These are phyloP conservation scores for Pyricularia pennisetigena DNA, from an alignment of 2,329 filamentous ascomycete genomes.

Conservation along the genomic window DNA sequence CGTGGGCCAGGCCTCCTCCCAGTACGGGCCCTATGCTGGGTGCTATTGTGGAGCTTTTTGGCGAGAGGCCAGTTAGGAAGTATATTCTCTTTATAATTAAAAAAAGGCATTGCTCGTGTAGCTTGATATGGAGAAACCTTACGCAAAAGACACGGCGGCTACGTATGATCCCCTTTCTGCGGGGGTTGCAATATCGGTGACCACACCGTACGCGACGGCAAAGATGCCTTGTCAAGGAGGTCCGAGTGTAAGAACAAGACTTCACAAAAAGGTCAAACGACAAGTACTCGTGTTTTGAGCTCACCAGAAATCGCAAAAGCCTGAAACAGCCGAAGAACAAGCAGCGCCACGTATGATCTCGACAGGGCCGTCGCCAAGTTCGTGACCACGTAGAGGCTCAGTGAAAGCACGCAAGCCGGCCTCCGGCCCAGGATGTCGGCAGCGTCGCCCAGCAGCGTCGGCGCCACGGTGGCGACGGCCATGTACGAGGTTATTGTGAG, in stretches of 20 bases:
- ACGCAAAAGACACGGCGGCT: slow-evolving; percentile 41
- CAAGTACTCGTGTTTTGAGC: background rate
- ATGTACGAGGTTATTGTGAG: slow-evolving; percentile 31
- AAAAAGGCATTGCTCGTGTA: background rate
- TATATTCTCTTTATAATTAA: background rate
- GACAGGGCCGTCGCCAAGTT: slow-evolving; percentile 35
- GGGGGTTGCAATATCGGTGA: slow-evolving; percentile 39
- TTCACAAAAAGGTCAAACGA: background rate
- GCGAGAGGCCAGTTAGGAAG: background rate
- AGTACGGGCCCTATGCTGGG: slow-evolving; percentile 29
- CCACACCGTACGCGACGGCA: background rate
- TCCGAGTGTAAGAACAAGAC: background rate
- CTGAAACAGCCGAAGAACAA: slow-evolving; percentile 39
- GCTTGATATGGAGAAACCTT: slow-evolving; percentile 29
- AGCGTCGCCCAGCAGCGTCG: slow-evolving; percentile 39
- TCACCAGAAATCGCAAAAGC: slow-evolving; percentile 50
- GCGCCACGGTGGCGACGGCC: slow-evolving; percentile 43
- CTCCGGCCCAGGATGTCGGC: slow-evolving; percentile 39
- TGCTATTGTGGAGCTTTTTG: slow-evolving; percentile 22
- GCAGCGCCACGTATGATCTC: slow-evolving; percentile 29
- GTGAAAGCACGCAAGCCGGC: slow-evolving; percentile 35
- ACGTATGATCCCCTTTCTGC: slow-evolving; percentile 48
- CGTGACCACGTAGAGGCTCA: slow-evolving; percentile 33
- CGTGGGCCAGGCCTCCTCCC: slow-evolving; percentile 25
- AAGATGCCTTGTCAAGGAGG: slow-evolving; percentile 20